Percentiles rank a stretch among this genome's conserved stretches.
Conservation (phyloP, 805 yeast genomes). For the Suhomyces prunicola region DNA sequence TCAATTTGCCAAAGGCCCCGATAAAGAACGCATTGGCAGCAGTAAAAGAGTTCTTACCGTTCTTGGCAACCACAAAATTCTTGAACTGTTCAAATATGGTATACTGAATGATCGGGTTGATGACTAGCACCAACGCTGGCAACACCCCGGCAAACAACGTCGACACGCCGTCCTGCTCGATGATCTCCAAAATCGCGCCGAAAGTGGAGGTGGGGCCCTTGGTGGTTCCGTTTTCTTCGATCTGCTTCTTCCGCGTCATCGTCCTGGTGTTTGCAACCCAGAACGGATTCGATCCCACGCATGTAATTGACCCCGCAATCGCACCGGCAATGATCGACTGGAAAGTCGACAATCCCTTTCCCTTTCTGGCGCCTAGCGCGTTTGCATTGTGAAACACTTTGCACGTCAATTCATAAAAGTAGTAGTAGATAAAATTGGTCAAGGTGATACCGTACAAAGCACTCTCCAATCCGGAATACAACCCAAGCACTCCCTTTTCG, state of each 20-base stretch:
- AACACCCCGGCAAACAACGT: constrained; percentile 80
- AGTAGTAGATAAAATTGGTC: constrained; percentile 86
- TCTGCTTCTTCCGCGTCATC: constrained; percentile 53
- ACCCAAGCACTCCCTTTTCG: constrained; percentile 62
- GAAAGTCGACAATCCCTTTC: constrained; percentile 49
- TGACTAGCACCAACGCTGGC: constrained; percentile 82
- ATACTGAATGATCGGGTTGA: constrained; percentile 89
- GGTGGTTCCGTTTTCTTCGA: constrained; percentile 12
- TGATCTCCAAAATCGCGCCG: constrained; percentile 56
- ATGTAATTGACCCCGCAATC: constrained; percentile 83
- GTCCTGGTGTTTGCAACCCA: constrained; percentile 94
- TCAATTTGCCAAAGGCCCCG: constrained; percentile 86
- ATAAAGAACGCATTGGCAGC: constrained; percentile 77
- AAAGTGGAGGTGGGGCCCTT: constrained; percentile 45
- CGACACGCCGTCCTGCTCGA: constrained; percentile 64
- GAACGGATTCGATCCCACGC: constrained; percentile 78
- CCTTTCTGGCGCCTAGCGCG: constrained; percentile 19
- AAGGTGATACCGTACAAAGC: constrained; percentile 83
- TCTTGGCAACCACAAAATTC: constrained; percentile 55
- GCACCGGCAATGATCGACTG: constrained; percentile 79
- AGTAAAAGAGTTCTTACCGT: constrained; percentile 50
- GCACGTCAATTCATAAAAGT: constrained; percentile 76
- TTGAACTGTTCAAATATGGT: constrained; percentile 86
- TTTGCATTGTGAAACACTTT: constrained; percentile 41
- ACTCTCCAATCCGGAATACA: constrained; percentile 83